These are phyloP conservation scores for Monosporascus sp. DNA, from an alignment of 2,329 filamentous ascomycete species.

Conservation along the genomic window DNA sequence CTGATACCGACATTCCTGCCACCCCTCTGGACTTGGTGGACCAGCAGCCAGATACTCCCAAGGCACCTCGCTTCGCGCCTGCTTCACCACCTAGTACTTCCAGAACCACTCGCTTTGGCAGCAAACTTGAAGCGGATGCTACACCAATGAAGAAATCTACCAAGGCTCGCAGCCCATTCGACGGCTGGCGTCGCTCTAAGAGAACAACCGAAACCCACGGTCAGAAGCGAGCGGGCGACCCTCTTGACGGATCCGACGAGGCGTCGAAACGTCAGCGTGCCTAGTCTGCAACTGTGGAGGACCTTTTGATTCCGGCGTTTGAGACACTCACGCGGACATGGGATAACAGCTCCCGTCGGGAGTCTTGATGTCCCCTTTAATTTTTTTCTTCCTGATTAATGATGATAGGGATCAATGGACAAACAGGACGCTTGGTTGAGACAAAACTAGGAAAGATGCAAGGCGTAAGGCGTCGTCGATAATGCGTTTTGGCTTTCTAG, in stretches of 20 bases:
- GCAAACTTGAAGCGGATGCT: conserved; percentile 39
- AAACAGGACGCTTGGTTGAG: neutral
- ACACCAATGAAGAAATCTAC: conserved; percentile 36
- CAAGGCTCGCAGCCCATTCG: conserved; percentile 52
- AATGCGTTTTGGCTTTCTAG: too few relatives aligned
- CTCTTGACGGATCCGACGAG: conserved; percentile 24
- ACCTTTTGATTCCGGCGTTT: conserved; percentile 7
- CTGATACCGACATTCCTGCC: conserved; percentile 32
- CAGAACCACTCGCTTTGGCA: conserved; percentile 51
- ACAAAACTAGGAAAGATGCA: neutral
- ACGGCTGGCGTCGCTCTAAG: conserved; percentile 65
- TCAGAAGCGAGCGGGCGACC: conserved; percentile 38
- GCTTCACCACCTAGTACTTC: conserved; percentile 58
- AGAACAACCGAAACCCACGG: conserved; percentile 34
- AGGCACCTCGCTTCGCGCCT: conserved; percentile 50
- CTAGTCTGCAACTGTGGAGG: conserved; percentile 15
- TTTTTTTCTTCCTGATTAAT: neutral
- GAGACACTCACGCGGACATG: conserved; percentile 3
- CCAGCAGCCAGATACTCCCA: conserved; percentile 42
- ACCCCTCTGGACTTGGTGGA: conserved; percentile 27
- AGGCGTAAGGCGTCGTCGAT: neutral
- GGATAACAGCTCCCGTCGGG: neutral
- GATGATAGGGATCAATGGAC: neutral
- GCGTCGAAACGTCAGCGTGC: conserved; percentile 26
- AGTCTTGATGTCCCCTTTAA: neutral